Base-by-base conservation (phyloP, 2,329 filamentous ascomycete genomes). In the Talaromyces marneffei region DNA sequence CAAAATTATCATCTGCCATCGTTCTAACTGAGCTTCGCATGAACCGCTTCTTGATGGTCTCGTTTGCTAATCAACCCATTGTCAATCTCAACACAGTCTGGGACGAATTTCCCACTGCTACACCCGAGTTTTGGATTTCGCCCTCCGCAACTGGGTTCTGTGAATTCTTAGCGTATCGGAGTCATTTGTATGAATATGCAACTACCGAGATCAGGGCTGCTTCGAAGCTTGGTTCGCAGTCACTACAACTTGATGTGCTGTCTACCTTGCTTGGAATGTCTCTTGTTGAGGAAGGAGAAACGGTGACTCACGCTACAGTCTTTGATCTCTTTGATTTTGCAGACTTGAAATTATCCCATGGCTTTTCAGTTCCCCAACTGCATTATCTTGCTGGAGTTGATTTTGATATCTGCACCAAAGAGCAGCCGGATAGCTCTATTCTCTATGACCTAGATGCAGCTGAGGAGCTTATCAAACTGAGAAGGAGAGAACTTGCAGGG, bases 281-380 rank as follows among this genome's bases (percentile, higher is more conserved):
- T 44, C 85, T 91, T 7, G 80, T 84, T 10, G 79, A 86, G 18
- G 85, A 85, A 62, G 87, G 88, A 53, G 84, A 90, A 59, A 79
- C 85, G 4, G 79, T 89, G 39, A 78, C 80, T 29, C 89, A 91
- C 62, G 83, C 88, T 0, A 92, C 89, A 3, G 83, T 97, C 6
- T 96, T 97, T 69, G 92, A 97, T 66, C 82, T 97, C 23, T 94
- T 96, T 68, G 94, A 99, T 75, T 97, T 97, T 69, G 83, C 94
- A 72, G 87, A 90, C 63, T 74, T 88, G 10, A 81, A 84, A 53
- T 79, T 87, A 40, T 74, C 77, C 0, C 73, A 74, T 61, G 70
- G 74, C 12, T 68, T 77, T 46, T 70, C 82, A 2, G 74, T 83
- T 2, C 85, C 86, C 2, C 72, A 79, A 4, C 77, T 89, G 20